Evolutionary conservation across 2,329 filamentous ascomycete species (phyloP).

Genomic region (Fusarium tupiense): DNA sequence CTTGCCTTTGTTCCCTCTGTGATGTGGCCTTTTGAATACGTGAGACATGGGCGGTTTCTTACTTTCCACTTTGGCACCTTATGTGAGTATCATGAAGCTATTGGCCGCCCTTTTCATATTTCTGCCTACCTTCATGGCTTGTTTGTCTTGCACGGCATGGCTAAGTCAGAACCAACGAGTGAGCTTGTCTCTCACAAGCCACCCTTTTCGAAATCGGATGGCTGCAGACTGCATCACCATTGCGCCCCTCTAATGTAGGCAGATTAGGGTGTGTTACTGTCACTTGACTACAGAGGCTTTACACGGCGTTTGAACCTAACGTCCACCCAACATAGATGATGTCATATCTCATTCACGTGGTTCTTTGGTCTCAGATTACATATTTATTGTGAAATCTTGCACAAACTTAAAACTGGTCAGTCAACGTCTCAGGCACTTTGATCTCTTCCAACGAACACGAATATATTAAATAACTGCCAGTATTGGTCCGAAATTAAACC

Average conservation of each 20-base stretch:
- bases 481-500: too few species aligned
- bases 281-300: background rate
- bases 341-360: background rate
- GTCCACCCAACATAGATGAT: background rate
- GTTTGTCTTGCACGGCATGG: background rate
- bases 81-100: background rate
- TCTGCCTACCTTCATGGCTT: background rate
- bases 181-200: background rate
- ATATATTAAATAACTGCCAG: background rate
- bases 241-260: background rate
- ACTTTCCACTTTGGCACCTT: background rate
- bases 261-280: background rate
- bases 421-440: background rate
- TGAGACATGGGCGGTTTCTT: background rate
- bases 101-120: background rate
- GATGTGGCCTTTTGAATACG: background rate
- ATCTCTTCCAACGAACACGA: background rate
- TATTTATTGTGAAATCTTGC: background rate
- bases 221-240: background rate
- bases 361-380: background rate
- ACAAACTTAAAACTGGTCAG: too few species aligned
- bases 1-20: slow-evolving; percentile 18
- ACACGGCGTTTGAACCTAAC: background rate
- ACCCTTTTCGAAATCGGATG: background rate
- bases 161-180: background rate